Evolutionary conservation across 1,284 basidiomycete genomes (phyloP), one percentile per base, ranked within the genome.

Genomic region (Neolentinus lepideus): DNA sequence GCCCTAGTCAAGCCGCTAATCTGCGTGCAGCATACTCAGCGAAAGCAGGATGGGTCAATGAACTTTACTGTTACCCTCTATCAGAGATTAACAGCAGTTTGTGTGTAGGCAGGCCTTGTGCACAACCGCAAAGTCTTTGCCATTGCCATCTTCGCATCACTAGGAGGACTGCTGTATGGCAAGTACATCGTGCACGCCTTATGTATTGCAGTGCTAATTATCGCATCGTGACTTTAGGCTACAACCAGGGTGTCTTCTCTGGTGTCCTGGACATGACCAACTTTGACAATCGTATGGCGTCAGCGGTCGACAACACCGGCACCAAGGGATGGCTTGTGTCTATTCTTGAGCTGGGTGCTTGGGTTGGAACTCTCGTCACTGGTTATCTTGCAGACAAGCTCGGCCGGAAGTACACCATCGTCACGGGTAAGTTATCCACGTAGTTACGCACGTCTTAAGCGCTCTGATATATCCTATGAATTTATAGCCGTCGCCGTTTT

Each of bases 351-450:
- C 73, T 86, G 16, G 84, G 84, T 58, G 85, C 85, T 21, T 88
- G 85, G 85, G 74, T 84, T 58, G 85, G 85, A 58, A 84, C 85
- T n/a, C 76, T 88, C 24, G 68, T 77, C 57, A 84, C 83, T 25
- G 85, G 84, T 35, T 83, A 81, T 62, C 71, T 88, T 54, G 84
- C 84, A n/a, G 88, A 90, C 63, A 81, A 77, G 65, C 67, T 88
- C 27, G 88, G 85, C 12, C 74, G 88, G 52, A 87, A 87, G 66
- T 85, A 82, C 63, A 85, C 85, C 1, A 87, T 88, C 60, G 70
- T 88, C 33, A 65, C 83, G 36, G 85, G 84, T 84, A 51, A 56
- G 72, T 66, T 12, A 29, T 29, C 29, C 48, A 35, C 25, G 10
- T 14, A 53, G 22, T 29, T 35, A 19, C 24, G 24, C 24, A 8